These are phyloP conservation scores for Yarrowia sp. DNA, from an alignment of 805 yeast species.

Conservation along the genomic window DNA sequence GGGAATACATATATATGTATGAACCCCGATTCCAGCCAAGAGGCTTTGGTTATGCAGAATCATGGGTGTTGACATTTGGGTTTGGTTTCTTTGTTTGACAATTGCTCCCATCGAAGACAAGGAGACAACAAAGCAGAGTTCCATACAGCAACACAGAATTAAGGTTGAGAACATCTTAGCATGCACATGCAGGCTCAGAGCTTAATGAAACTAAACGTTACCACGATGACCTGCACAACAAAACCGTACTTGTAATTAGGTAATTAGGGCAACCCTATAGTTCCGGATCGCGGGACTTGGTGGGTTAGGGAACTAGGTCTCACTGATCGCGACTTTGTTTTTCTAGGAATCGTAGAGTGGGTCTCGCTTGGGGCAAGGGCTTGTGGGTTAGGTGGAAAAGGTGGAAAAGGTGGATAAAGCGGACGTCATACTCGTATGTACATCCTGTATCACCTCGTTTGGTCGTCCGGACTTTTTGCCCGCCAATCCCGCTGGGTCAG, in stretches of 20 bases:
- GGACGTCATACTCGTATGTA: no score
- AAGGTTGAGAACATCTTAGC: not conserved
- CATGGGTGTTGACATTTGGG: constrained; percentile 1
- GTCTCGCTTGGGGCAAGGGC: not conserved
- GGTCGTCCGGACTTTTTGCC: not conserved
- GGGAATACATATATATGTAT: not conserved
- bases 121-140: constrained; percentile 17
- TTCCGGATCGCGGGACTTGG: constrained; percentile 15
- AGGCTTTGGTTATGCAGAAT: constrained; percentile 18
- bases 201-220: not conserved
- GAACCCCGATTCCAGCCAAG: constrained; percentile 2
- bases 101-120: constrained; percentile 23
- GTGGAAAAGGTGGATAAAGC: not conserved
- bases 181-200: constrained; percentile 9
- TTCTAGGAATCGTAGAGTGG: not conserved
- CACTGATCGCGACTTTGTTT: not conserved
- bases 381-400: not conserved
- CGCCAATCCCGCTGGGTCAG: not conserved
- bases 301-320: not conserved
- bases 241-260: not conserved
- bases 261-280: not conserved
- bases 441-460: not conserved
- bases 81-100: not conserved
- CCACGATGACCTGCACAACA: not conserved
- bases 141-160: constrained; percentile 20